Base-by-base conservation (phyloP, 2,329 filamentous ascomycete genomes). In the Talaromyces sp. region DNA sequence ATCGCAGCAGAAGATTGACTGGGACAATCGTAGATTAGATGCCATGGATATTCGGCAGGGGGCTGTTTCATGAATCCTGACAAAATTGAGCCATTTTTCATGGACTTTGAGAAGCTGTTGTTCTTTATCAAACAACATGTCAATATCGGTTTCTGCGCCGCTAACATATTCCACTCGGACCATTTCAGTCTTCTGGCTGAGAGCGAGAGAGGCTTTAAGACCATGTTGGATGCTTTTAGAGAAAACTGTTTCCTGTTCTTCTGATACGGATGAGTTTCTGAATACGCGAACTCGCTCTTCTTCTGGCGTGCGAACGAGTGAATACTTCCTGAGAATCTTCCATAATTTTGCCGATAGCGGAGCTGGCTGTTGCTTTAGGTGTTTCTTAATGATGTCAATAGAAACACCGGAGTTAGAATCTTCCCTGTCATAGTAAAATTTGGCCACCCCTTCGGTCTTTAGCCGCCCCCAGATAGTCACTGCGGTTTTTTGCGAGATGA, bases 21-120 rank as follows among this genome's bases (percentile, higher is more conserved):
- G 16, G 7, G 3, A 10, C 1, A 39, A 3, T 11, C 35, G 41
- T 4, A 24, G 9, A 3, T 39, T 14, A 39, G 11, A 7, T 24
- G 19, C 11, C 45, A 27, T 24, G 11, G 45, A 61, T 11, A 50
- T 19, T 27, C 13, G 45, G 35, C 59, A 61, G 13, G 27, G 27
- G 4, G 31, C 31, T 2, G 8, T 27, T 31, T 52, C 33, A 16
- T 61, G 59, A 9, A 19, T 31, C 1, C 4, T 13, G 11, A 6
- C 14, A 14, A 52, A 61, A 14, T 61, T 9, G 35, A 61, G 59
- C 59, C 59, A 61, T 31, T 61, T 61, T 10, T 50, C 59, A 24
- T 61, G 45, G 1, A 52, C 33, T 22, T 41, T 22, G 14, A 61
- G 45, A n/a, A 61, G n/a, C 19, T 41, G n/a, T 5, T 9, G 45